phyloP scores from a whole-genome alignment of 1,139 yeast species.

The Meyerozyma sp. region DNA sequence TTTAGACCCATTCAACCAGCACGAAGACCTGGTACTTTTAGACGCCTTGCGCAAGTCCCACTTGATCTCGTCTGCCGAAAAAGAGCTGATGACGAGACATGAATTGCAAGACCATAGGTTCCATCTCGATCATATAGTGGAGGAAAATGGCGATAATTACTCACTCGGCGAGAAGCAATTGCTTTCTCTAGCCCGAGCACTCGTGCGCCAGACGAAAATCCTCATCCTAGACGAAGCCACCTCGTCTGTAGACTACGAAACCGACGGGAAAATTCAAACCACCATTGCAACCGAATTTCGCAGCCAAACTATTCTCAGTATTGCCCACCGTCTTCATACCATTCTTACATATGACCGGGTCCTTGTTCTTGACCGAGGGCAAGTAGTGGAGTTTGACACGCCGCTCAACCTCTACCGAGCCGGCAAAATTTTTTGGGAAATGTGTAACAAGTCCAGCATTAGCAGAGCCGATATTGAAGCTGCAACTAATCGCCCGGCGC shows the following conservation, averaged over 20 bases:
- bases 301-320: conserved; percentile 4
- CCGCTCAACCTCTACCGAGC: conserved; percentile 7
- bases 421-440: conserved; percentile 35
- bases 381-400: conserved; percentile 3
- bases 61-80: background rate
- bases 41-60: background rate
- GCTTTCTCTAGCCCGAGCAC: conserved; percentile 5
- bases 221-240: conserved; percentile 6
- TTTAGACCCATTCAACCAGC: conserved; percentile 4
- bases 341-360: conserved; percentile 4
- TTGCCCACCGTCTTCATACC: conserved; percentile 5
- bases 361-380: conserved; percentile 3
- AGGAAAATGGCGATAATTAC: conserved; percentile 4
- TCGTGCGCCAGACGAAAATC: conserved; percentile 2
- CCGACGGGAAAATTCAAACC: conserved; percentile 4
- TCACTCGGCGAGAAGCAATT: conserved; percentile 5
- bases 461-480: background rate
- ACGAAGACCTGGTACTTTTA: background rate
- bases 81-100: background rate
- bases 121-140: conserved; percentile 3
- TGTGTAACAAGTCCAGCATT: conserved; percentile 35
- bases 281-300: conserved; percentile 3
- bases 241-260: conserved; percentile 5
- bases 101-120: conserved; percentile 1
- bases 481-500: background rate